A percentile compares a stretch with the other conserved stretches of the same genome.
phyloP scores from a whole-genome alignment of 345 rosid species.

The Dipteronia sinensis region DNA sequence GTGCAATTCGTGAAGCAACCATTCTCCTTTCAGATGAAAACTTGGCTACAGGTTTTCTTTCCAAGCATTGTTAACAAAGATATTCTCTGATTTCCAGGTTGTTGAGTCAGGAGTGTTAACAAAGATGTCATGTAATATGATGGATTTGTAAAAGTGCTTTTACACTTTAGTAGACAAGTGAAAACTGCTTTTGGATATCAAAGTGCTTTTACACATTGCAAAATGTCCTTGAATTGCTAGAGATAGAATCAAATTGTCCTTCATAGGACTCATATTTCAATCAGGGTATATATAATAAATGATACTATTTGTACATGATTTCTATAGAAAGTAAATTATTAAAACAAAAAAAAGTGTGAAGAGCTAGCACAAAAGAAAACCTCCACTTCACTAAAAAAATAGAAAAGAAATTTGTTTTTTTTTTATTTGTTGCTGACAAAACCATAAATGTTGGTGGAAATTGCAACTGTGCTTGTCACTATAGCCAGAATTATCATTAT shows the following conservation, averaged over 20 bases:
- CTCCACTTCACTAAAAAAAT: not conserved
- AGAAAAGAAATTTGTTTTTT: not conserved
- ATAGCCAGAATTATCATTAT: slow-evolving; percentile 51
- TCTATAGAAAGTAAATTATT: too few species aligned
- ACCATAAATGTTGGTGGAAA: slow-evolving; percentile 43
- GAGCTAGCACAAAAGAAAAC: not conserved
- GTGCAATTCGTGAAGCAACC: too few species aligned
- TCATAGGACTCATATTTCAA: not conserved
- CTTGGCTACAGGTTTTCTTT: too few species aligned
- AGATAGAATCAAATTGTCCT: not conserved
- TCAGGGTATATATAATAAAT: not conserved
- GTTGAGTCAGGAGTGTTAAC: too few species aligned
- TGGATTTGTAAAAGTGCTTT: too few species aligned
- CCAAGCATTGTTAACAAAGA: too few species aligned
- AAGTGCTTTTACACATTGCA: not conserved
- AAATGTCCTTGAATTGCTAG: not conserved
- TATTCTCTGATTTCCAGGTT: not conserved
- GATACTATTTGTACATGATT: not conserved
- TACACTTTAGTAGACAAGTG: too few species aligned
- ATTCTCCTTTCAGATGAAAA: too few species aligned
- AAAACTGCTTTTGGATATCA: too few species aligned
- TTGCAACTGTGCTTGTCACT: slow-evolving; percentile 49
- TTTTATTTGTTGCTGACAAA: slow-evolving; percentile 20
- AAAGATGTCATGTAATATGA: too few species aligned
- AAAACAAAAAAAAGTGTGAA: not conserved